Percentiles rank a stretch among this genome's conserved stretches.
These are phyloP conservation scores for Leccinum rimulosum DNA, from an alignment of 768 basidiomycete genomes.

Conservation along the genomic window DNA sequence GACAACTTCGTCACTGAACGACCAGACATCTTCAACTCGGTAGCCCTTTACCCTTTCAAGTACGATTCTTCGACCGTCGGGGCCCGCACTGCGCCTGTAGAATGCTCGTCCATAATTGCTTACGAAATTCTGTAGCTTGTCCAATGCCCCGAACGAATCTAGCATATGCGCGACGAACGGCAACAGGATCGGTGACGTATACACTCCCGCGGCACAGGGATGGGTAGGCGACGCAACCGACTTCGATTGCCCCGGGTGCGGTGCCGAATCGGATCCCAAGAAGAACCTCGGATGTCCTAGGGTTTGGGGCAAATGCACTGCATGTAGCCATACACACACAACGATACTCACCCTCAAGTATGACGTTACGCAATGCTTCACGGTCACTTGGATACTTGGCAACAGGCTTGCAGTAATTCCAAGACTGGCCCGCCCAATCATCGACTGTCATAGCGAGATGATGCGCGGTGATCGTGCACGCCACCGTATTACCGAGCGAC, in stretches of 20 bases:
- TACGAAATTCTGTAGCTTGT: constrained; percentile 78
- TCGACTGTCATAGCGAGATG: constrained; percentile 93
- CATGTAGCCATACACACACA: background rate
- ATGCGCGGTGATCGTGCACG: constrained; percentile 96
- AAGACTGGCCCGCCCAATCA: constrained; percentile 93
- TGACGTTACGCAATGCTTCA: constrained; percentile 71
- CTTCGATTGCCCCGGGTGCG: constrained; percentile 73
- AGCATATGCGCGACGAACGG: constrained; percentile 88
- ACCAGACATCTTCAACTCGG: constrained; percentile 49
- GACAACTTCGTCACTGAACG: constrained; percentile 45
- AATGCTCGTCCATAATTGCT: constrained; percentile 77
- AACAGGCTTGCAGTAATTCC: constrained; percentile 97
- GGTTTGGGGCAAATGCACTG: background rate
- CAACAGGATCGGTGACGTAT: constrained; percentile 89
- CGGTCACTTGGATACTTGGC: constrained; percentile 95
- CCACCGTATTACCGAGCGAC: constrained; percentile 75
- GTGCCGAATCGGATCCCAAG: constrained; percentile 95
- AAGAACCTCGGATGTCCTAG: constrained; percentile 92
- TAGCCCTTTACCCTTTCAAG: constrained; percentile 41
- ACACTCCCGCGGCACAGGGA: constrained; percentile 92
- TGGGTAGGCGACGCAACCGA: constrained; percentile 65
- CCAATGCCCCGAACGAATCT: constrained; percentile 83
- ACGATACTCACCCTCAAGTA: constrained; percentile 59
- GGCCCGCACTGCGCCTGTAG: constrained; percentile 48
- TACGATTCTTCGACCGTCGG: constrained; percentile 37